Conservation (phyloP, 1,284 basidiomycete species). For the Puccinia horiana region DNA sequence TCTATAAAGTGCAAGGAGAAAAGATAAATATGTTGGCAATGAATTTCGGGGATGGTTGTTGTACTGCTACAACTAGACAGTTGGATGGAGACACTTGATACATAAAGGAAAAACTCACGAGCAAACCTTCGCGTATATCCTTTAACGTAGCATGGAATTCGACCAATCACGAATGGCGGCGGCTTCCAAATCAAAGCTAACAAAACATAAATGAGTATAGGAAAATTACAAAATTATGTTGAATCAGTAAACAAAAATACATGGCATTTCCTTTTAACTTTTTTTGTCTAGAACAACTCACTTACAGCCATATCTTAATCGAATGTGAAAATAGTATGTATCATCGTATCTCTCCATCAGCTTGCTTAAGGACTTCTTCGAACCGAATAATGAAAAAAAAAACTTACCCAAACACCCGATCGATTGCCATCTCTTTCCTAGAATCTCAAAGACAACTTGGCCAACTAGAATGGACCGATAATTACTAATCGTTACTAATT, state of each 20-base stretch:
- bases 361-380: not conserved
- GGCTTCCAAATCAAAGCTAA: slow-evolving; percentile 48
- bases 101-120: slow-evolving; percentile 10
- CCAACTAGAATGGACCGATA: too few species aligned
- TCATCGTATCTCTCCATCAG: not conserved
- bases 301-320: slow-evolving; percentile 6
- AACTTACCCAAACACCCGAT: slow-evolving; percentile 12
- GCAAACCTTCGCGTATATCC: slow-evolving; percentile 43
- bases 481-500: too few species aligned
- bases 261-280: not conserved
- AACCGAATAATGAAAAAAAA: too few species aligned
- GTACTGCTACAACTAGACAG: too few species aligned
- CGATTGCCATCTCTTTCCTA: not conserved
- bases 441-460: too few species aligned
- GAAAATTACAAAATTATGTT: not conserved
- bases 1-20: not conserved
- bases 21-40: too few species aligned
- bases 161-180: slow-evolving; percentile 31
- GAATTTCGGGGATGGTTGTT: too few species aligned
- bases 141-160: slow-evolving; percentile 30
- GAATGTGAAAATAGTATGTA: not conserved
- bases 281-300: too few species aligned
- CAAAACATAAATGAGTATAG: too few species aligned
- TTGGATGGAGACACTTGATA: too few species aligned
- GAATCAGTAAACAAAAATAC: not conserved